These are phyloP conservation scores for Lactarius evosmus DNA, from an alignment of 768 basidiomycete genomes.

Conservation along the genomic window DNA sequence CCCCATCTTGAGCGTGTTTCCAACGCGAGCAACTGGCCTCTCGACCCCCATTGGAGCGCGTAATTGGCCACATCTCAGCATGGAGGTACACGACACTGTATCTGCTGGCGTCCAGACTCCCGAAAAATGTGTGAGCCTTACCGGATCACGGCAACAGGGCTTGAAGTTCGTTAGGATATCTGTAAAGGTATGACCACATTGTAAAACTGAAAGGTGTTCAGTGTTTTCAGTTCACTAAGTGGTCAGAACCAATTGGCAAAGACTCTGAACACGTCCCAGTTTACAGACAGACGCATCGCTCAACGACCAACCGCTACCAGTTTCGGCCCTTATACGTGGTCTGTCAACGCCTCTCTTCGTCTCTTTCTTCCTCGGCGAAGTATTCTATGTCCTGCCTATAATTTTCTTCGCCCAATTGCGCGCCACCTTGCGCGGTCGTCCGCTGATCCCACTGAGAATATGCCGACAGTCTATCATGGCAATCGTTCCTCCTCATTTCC, in stretches of 20 bases:
- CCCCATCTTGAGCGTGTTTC: neutral
- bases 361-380: conserved; percentile 91
- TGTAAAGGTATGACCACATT: conserved; percentile 63
- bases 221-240: no score
- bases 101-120: conserved; percentile 87
- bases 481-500: neutral
- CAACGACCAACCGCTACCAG: neutral
- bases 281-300: no score
- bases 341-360: conserved; percentile 92
- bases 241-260: no score
- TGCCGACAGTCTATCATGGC: conserved; percentile 59
- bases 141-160: conserved; percentile 1
- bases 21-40: conserved; percentile 27
- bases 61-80: conserved; percentile 87
- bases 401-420: conserved; percentile 65
- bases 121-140: conserved; percentile 79
- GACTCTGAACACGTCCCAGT: no score
- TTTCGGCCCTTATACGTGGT: conserved; percentile 49
- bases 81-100: conserved; percentile 97
- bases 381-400: conserved; percentile 91
- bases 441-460: conserved; percentile 71
- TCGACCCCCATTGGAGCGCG: conserved; percentile 45
- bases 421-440: conserved; percentile 56
- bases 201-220: no score
- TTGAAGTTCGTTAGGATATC: conserved; percentile 81